These are phyloP conservation scores for Ammopiptanthus mongolicus DNA, from an alignment of 306 rosid species.

Conservation along the genomic window DNA sequence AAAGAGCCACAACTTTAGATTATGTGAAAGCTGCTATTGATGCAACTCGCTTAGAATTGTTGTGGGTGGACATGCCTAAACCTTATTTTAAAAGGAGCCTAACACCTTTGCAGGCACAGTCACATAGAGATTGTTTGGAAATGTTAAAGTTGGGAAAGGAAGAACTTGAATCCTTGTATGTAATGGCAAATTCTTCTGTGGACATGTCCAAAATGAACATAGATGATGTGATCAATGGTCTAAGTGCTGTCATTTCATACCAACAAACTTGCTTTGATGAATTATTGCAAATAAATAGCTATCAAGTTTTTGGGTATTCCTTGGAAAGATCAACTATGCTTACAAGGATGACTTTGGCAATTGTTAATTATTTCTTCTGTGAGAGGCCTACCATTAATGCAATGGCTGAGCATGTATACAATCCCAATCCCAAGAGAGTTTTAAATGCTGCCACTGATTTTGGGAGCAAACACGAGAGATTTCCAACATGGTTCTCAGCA, in stretches of 20 bases:
- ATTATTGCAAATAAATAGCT: not conserved
- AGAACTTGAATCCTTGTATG: constrained; percentile 2
- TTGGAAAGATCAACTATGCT: constrained; percentile 6
- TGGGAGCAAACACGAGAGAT: not conserved
- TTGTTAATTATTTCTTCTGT: not conserved
- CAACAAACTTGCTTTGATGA: constrained; percentile 27
- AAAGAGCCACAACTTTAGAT: not conserved
- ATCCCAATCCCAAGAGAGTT: not conserved
- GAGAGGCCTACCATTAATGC: not conserved
- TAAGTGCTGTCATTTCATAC: constrained; percentile 32
- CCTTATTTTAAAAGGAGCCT: not conserved
- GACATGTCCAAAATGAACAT: not conserved
- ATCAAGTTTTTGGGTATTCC: not conserved
- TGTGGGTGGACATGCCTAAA: not conserved
- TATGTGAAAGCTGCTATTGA: constrained; percentile 1
- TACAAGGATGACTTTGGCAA: constrained; percentile 26
- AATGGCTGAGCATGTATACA: not conserved
- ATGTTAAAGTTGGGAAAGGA: constrained; percentile 11
- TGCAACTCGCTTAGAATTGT: constrained; percentile 9
- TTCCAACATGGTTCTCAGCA: not conserved
- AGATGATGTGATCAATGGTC: not conserved
- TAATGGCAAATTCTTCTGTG: not conserved
- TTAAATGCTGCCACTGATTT: not conserved
- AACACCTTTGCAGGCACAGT: not conserved
- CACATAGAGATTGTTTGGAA: constrained; percentile 25